Evolutionary conservation across 1,139 yeast species (phyloP), one percentile per base, ranked within the genome.

Genomic region (Blastobotrys malaysiensis): DNA sequence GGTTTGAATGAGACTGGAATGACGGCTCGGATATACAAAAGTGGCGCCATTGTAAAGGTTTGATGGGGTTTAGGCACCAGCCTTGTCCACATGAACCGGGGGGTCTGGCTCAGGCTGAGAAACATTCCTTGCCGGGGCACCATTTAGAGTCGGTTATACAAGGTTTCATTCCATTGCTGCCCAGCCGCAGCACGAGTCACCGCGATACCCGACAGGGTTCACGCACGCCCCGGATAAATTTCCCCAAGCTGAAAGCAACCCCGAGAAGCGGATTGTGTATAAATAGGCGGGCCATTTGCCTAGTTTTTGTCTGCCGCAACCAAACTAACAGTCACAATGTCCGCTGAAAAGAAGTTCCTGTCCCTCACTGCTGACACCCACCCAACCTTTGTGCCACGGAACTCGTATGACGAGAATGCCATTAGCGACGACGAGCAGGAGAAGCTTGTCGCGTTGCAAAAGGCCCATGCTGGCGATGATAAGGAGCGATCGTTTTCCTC

Each of bases 331-430:
- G 48, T 49, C 44, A 51, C 24, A 52, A 18, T 50, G 27, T 31
- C 45, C 13, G 44, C 48, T 13, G 21, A 39, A 36, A 57, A 52
- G 46, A 50, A 54, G 43, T 62, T 60, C 46, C 47, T 62, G 50
- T 45, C 59, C 14, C 55, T 62, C 51, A 54, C 63, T 9, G 63
- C 61, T 22, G 61, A 59, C 9, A 57, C 57, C 48, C 55, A 60
- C n/a, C 57, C 57, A 43, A 56, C 60, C 20, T 59, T 60, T 50
- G 50, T 58, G 26, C 54, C 61, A 22, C 27, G 48, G 27, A 19
- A 46, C 7, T 19, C 46, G 13, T 46, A 31, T 20, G 49, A 31
- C 36, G 52, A 55, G 24, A 54, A 50, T 43, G 62, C 57, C n/a
- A 47, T 55, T 19, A 56, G 46, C 27, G 60, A 59, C 50, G 59